Base-by-base conservation (phyloP, 2,329 filamentous ascomycete genomes). In the Fusarium vanettenii region DNA sequence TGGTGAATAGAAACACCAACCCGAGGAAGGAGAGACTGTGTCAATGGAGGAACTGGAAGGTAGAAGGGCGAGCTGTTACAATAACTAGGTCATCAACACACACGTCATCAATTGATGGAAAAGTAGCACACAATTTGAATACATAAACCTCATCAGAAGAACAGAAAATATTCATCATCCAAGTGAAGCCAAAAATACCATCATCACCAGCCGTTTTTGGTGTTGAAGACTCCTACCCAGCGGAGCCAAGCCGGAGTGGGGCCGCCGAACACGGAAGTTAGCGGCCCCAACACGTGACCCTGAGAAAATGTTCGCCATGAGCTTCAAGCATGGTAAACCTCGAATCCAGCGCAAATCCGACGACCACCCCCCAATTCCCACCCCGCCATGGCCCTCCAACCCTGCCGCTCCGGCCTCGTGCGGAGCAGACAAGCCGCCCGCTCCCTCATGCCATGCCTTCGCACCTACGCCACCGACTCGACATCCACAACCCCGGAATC, bases 381-480 rank as follows among this genome's bases (percentile, higher is more conserved):
- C 59, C 37, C 52, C 70, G 60, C 71, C 75, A 83, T 83, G 82
- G 77, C 80, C 41, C 79, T 83, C 25, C 82, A 79, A 76, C 76
- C 79, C 48, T 81, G 80, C 71, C 82, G 82, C 62, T 70, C 80
- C 37, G 70, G 73, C 66, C 74, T 84, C 29, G 65, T 70, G 33
- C 72, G 80, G 60, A 79, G 76, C 31, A 74, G 76, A 39, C 78
- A 73, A 64, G 72, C 70, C 55, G 60, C 73, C 16, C 79, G 78
- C 39, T 55, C 66, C 56, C 45, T 81, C 7, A 56, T 68, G 35
- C 74, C 79, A 27, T 76, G 73, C 64, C 66, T 79, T 48, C 81
- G 80, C 74, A 67, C 79, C 64, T 81, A 80, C 77, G 63, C 78
- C 68, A 80, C 79, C 74, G 76, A 79, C 45, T 75, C 41, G 6